Evolutionary conservation across 2,329 filamentous ascomycete species (phyloP), one percentile per base, ranked within the genome.

Genomic region (Fusarium bactridioides): DNA sequence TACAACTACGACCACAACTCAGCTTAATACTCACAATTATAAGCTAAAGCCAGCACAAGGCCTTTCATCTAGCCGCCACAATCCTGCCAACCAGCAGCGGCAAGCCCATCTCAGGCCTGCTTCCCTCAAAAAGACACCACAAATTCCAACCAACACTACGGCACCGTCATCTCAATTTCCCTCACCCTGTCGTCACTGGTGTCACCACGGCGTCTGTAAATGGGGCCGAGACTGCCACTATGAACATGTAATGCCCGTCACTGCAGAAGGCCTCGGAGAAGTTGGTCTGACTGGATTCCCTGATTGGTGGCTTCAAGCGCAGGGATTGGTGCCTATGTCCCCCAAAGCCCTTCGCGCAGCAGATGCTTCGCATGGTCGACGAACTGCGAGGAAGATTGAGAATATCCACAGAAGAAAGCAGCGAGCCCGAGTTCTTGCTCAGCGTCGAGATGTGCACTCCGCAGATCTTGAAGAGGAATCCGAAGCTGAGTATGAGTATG

Each of bases 221-320:
- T 87, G 81, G 78, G 84, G 82, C 7, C 55, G 64, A 11, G 69
- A 77, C 13, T 89, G 87, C 77, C 80, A 80, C 8, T 85, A 82
- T 76, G 70, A 74, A 51, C 87, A 89, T 76, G 75, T 74, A 64
- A 87, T 88, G 86, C 87, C 86, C 7, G 74, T 74, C 65, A 84
- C 82, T 0, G 35, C 66, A 9, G 78, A 78, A 21, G 84, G 82
- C 3, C 82, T 87, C 11, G 74, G 73, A 13, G 79, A 81, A 60
- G 80, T 86, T 27, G 85, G 85, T 0, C 80, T 88, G 15, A 55
- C 43, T 13, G 78, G 80, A 65, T 79, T 82, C 55, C 86, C 86
- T 3, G 67, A 67, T 3, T 88, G 86, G 86, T 87, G 78, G 77
- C 70, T 75, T 7, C 67, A 76, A 37, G 59, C 74, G 7, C 57